These are phyloP conservation scores for Schizochytrium sp. DNA, from an alignment of 108 stramenopile genomes.

Conservation along the genomic window DNA sequence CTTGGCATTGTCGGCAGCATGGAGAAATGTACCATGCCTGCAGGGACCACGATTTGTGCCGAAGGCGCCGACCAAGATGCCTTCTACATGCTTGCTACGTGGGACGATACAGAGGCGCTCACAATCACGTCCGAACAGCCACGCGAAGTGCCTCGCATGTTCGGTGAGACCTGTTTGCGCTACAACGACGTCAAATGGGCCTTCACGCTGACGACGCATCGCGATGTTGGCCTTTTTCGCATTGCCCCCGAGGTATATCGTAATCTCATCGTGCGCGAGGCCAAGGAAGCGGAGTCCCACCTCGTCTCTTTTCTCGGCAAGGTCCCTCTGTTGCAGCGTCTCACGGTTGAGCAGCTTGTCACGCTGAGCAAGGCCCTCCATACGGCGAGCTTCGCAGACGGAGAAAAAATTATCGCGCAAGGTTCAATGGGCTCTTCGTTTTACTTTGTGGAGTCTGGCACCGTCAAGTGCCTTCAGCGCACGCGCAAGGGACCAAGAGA, in stretches of 20 bases:
- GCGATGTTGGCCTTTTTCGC: not conserved
- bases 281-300: not conserved
- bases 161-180: not conserved
- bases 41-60: not conserved
- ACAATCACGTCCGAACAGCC: not conserved
- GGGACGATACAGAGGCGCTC: not conserved
- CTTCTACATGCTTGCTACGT: not conserved
- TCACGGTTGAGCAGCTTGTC: conserved; percentile 44
- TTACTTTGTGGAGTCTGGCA: conserved; percentile 44
- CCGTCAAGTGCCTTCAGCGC: conserved; percentile 42
- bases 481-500: conserved; percentile 16
- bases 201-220: not conserved
- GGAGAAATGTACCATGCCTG: not conserved
- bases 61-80: not conserved
- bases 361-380: conserved; percentile 43
- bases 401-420: conserved; percentile 47
- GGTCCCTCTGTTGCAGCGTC: conserved; percentile 38
- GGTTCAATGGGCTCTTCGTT: conserved; percentile 43
- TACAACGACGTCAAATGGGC: not conserved
- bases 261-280: not conserved
- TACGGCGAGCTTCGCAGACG: conserved; percentile 16
- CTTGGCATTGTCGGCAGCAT: not conserved
- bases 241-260: not conserved
- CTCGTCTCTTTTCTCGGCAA: conserved; percentile 32
- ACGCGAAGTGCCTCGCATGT: not conserved